A percentile compares a stretch with the other conserved stretches of the same genome.
These are phyloP conservation scores for Trifolium subterraneum DNA, from an alignment of 306 rosid genomes.

Conservation along the genomic window DNA sequence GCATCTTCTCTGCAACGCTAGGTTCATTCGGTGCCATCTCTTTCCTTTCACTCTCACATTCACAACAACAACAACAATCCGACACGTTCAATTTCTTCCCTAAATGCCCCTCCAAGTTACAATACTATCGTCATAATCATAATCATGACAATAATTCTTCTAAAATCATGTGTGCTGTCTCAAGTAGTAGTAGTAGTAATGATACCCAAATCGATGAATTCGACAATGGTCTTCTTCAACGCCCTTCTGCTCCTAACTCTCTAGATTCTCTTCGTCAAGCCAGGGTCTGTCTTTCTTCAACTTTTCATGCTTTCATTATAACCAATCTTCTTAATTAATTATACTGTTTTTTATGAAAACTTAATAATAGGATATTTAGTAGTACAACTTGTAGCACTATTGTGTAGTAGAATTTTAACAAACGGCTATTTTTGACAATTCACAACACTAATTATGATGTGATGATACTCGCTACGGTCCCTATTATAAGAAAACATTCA, in stretches of 20 bases:
- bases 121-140: constrained; percentile 34
- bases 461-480: too few relatives aligned
- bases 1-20: constrained; percentile 54
- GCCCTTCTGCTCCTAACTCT: constrained; percentile 50
- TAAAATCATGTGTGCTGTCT: constrained; percentile 48
- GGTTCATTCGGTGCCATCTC: constrained; percentile 55
- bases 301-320: neutral
- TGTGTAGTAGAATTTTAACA: too few relatives aligned
- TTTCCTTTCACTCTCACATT: constrained; percentile 42
- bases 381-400: too few relatives aligned
- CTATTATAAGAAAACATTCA: too few relatives aligned
- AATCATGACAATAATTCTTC: constrained; percentile 30
- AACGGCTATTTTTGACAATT: too few relatives aligned
- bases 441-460: too few relatives aligned
- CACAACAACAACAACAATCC: constrained; percentile 30
- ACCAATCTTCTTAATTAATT: too few relatives aligned
- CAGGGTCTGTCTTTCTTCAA: constrained; percentile 59
- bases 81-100: constrained; percentile 30
- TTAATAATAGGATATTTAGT: too few relatives aligned
- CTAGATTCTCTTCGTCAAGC: constrained; percentile 52
- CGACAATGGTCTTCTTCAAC: constrained; percentile 47
- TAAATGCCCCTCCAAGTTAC: constrained; percentile 45
- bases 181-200: constrained; percentile 11
- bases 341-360: too few relatives aligned
- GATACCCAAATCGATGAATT: constrained; percentile 50